Conservation (phyloP, 116 monocot species). For the Dioscorea cayenensis region DNA sequence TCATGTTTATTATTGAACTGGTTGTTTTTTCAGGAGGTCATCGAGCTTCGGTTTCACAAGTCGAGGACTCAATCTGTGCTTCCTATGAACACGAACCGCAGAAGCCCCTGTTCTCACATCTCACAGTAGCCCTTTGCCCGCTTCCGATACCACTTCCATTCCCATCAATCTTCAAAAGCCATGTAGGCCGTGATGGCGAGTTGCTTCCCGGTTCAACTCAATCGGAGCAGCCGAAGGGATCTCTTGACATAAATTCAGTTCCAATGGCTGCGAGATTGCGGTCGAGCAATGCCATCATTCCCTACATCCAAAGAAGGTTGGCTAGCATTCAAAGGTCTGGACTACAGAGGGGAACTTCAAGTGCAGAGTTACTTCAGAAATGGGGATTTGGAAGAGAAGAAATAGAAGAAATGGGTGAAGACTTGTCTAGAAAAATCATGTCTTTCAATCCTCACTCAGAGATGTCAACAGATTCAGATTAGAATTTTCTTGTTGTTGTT, state of each 20-base stretch:
- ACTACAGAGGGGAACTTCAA: slow-evolving; percentile 44
- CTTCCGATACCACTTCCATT: slow-evolving; percentile 88
- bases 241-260: slow-evolving; percentile 68
- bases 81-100: slow-evolving; percentile 16
- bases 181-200: slow-evolving; percentile 59
- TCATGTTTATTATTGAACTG: not conserved
- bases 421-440: slow-evolving; percentile 37
- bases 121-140: slow-evolving; percentile 56
- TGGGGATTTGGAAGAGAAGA: slow-evolving; percentile 87
- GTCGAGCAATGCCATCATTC: slow-evolving; percentile 63
- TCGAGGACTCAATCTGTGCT: slow-evolving; percentile 29
- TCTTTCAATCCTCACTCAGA: slow-evolving; percentile 34
- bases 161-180: slow-evolving; percentile 61
- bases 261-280: slow-evolving; percentile 77
- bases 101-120: slow-evolving; percentile 47
- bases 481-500: not conserved
- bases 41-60: slow-evolving; percentile 55
- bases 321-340: slow-evolving; percentile 52
- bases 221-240: slow-evolving; percentile 26
- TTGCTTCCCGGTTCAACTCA: slow-evolving; percentile 4
- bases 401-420: slow-evolving; percentile 74
- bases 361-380: slow-evolving; percentile 45
- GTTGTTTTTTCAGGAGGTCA: slow-evolving; percentile 20
- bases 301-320: slow-evolving; percentile 56
- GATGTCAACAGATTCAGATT: slow-evolving; percentile 63